These are phyloP conservation scores for Gynochthodes officinalis DNA, from an alignment of 257 asterid genomes.

Conservation along the genomic window DNA sequence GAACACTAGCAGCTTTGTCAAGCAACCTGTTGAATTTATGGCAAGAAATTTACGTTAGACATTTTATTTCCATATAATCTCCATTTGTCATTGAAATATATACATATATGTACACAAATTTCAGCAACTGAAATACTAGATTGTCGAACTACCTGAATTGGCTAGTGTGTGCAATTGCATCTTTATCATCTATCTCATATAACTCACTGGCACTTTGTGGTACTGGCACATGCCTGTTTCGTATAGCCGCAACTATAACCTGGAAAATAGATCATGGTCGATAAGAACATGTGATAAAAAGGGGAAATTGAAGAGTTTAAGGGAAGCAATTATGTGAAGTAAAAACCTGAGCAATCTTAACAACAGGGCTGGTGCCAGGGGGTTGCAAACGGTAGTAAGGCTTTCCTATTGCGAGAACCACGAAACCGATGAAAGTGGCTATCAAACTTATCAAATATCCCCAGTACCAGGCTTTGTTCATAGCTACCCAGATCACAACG, in stretches of 20 bases:
- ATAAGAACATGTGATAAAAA: background rate
- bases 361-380: conserved; percentile 32
- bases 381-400: conserved; percentile 37
- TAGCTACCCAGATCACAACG: conserved; percentile 45
- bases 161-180: conserved; percentile 7
- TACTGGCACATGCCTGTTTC: conserved; percentile 30
- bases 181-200: conserved; percentile 5
- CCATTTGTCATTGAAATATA: background rate
- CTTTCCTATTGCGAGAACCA: conserved; percentile 42
- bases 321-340: background rate
- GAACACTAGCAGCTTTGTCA: conserved; percentile 38
- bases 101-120: background rate
- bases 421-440: conserved; percentile 31
- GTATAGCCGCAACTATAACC: conserved; percentile 33
- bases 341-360: conserved; percentile 39
- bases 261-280: conserved; percentile 7
- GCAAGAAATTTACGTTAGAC: background rate
- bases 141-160: conserved; percentile 13
- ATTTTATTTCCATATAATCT: background rate
- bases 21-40: conserved; percentile 28
- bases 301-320: background rate
- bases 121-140: background rate
- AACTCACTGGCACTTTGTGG: conserved; percentile 19
- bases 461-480: conserved; percentile 53
- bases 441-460: conserved; percentile 43